Percentiles rank a stretch among this genome's conserved stretches.
Conservation (phyloP, 345 rosid genomes). For the Noccaea bulbosa region DNA sequence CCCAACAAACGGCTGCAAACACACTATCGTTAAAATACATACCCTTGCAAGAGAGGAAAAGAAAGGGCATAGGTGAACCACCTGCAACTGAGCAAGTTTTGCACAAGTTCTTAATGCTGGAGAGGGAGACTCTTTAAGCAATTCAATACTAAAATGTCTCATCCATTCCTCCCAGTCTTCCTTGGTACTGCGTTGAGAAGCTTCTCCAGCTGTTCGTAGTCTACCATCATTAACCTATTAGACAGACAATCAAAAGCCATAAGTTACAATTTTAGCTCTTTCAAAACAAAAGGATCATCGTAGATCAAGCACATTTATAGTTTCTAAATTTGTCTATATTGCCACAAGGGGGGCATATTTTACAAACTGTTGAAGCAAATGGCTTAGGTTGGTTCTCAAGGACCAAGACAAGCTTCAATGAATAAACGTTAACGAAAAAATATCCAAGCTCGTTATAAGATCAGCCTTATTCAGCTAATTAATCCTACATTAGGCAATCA, state of each 20-base stretch:
- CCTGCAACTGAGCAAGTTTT: slow-evolving; percentile 97
- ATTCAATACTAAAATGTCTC: slow-evolving; percentile 99
- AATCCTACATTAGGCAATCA: slow-evolving; percentile 18
- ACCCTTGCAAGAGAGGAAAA: slow-evolving; percentile 22
- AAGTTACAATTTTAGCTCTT: slow-evolving; percentile 31
- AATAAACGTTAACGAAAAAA: slow-evolving; percentile 5
- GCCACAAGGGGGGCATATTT: neutral
- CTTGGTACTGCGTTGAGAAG: slow-evolving; percentile 98
- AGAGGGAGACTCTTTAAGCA: slow-evolving; percentile 96
- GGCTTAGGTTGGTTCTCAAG: slow-evolving; percentile 24
- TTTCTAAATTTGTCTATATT: slow-evolving; percentile 11
- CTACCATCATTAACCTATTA: slow-evolving; percentile 85
- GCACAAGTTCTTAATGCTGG: slow-evolving; percentile 98
- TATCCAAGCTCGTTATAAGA: slow-evolving; percentile 9
- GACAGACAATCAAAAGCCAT: slow-evolving; percentile 30
- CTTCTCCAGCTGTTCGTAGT: slow-evolving; percentile 95
- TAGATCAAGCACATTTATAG: slow-evolving; percentile 14
- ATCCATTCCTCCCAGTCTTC: slow-evolving; percentile 99
- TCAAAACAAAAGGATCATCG: slow-evolving; percentile 17
- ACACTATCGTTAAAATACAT: slow-evolving; percentile 41
- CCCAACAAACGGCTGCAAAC: slow-evolving; percentile 90
- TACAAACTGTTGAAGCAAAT: slow-evolving; percentile 23
- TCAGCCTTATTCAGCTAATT: slow-evolving; percentile 18
- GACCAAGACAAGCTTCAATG: slow-evolving; percentile 18
- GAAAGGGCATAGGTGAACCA: slow-evolving; percentile 37